Base-by-base conservation (phyloP, 2,329 filamentous ascomycete genomes). In the Pseudocercospora eumusae region DNA sequence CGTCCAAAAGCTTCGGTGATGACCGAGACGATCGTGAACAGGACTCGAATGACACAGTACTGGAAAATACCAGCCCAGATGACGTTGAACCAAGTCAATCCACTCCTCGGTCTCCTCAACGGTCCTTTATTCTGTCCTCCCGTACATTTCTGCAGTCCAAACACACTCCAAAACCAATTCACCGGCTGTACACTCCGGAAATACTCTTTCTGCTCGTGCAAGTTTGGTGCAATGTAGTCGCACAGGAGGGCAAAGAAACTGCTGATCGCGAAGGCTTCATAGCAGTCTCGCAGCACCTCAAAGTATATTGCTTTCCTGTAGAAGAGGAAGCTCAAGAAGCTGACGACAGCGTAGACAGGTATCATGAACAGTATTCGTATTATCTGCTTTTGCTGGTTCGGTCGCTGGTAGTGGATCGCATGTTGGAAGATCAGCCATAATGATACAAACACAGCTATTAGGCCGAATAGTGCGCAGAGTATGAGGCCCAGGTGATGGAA, bases 361-460 rank as follows among this genome's bases (percentile, higher is more conserved):
- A 96, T 85, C 90, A 96, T 93, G 75, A 93, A 88, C 25, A 96
- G 83, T 68, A 96, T 93, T 54, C 92, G 90, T 70, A 96, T 93
- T 71, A 95, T 92, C 82, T 87, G 83, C 69, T 81, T 83, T 71
- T 88, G 85, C 73, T 88, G 83, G 64, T 78, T 79, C 9, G 85
- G 84, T 71, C 81, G 82, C 61, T 81, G 78, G 75, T 87, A 88
- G 71, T 87, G 85, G 13, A 78, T 83, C 2, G 84, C 83, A 77
- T 87, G 85, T 64, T 78, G 76, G 67, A 82, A 75, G 60, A 87
- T 84, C 56, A 87, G 75, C 66, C 78, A 81, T 40, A 83, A 77
- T 21, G 84, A 82, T 40, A 85, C 74, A 11, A 77, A 60, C 33
- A 82, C 75, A 3, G 84, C 80, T 47, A 86, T 74, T 33, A 82